Evolutionary conservation across 495 filamentous ascomycete genomes (phyloP).

Genomic region (Hypoxylon lienhwacheense): DNA sequence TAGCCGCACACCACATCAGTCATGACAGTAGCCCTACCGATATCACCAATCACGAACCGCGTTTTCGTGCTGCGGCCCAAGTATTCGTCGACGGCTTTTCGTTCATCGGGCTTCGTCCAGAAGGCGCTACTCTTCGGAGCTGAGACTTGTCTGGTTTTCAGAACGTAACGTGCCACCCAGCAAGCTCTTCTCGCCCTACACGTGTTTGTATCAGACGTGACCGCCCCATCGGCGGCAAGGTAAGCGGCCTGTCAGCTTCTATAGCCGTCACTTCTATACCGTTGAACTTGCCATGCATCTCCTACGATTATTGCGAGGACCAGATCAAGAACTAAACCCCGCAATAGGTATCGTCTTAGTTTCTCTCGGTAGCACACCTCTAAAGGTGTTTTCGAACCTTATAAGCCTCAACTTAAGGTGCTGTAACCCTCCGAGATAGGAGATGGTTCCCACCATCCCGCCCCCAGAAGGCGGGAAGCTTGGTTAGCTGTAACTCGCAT

Average conservation of each 20-base stretch:
- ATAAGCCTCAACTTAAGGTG: slow-evolving; percentile 29
- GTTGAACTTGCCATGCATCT: slow-evolving; percentile 1
- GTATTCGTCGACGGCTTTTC: not conserved
- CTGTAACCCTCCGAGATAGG: slow-evolving; percentile 8
- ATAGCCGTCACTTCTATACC: not conserved
- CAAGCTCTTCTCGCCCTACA: not conserved
- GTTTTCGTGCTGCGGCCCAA: not conserved
- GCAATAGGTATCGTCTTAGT: not conserved
- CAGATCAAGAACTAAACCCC: not conserved
- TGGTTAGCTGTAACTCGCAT: not conserved
- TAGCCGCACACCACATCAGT: not conserved
- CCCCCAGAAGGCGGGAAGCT: not conserved
- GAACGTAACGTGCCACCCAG: not conserved
- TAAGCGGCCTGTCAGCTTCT: not conserved
- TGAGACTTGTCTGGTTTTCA: slow-evolving; percentile 1
- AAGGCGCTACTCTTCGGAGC: no score
- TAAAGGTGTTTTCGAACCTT: slow-evolving; percentile 12
- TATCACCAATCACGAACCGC: slow-evolving; percentile 11
- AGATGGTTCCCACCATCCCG: not conserved
- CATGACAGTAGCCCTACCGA: slow-evolving; percentile 6
- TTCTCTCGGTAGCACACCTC: slow-evolving; percentile 4
- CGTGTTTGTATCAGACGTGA: not conserved
- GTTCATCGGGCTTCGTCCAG: not conserved
- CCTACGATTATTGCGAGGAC: not conserved
- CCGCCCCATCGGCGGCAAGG: not conserved